A percentile compares a stretch with the other conserved stretches of the same genome.
These are phyloP conservation scores for Aspergillus hortae DNA, from an alignment of 2,329 filamentous ascomycete genomes.

Conservation along the genomic window DNA sequence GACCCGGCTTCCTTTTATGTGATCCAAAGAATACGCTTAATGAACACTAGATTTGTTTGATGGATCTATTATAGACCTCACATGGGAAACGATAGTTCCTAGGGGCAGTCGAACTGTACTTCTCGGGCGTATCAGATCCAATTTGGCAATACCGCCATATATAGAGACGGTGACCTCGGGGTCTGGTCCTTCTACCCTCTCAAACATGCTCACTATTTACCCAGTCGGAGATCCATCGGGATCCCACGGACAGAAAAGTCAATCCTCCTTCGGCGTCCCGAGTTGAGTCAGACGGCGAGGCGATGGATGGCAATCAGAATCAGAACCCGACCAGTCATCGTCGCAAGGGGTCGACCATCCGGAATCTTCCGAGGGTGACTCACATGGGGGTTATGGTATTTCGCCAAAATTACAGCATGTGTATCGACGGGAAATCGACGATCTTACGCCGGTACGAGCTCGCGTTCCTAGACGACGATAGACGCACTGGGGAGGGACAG, in stretches of 20 bases:
- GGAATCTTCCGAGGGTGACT: conserved; percentile 24
- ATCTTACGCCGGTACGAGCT: neutral
- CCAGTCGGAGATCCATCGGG: neutral
- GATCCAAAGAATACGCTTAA: neutral
- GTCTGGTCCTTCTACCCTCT: neutral
- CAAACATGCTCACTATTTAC: neutral
- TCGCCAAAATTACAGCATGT: conserved; percentile 5
- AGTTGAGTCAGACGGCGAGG: neutral
- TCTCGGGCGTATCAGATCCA: too few species aligned
- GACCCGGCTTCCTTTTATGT: neutral
- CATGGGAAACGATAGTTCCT: too few species aligned
- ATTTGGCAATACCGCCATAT: neutral
- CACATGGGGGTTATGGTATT: conserved; percentile 18
- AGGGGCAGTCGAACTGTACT: too few species aligned
- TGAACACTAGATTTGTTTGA: too few species aligned
- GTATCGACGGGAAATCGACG: conserved; percentile 13
- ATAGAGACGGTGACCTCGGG: neutral
- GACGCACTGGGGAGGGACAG: conserved; percentile 29
- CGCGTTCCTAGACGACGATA: neutral
- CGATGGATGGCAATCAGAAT: neutral
- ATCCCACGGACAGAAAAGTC: neutral
- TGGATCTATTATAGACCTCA: too few species aligned
- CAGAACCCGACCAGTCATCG: neutral
- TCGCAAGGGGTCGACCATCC: conserved; percentile 6
- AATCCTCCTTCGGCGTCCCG: neutral